Evolutionary conservation across 768 basidiomycete species (phyloP).

Genomic region (Trametes gibbosa): DNA sequence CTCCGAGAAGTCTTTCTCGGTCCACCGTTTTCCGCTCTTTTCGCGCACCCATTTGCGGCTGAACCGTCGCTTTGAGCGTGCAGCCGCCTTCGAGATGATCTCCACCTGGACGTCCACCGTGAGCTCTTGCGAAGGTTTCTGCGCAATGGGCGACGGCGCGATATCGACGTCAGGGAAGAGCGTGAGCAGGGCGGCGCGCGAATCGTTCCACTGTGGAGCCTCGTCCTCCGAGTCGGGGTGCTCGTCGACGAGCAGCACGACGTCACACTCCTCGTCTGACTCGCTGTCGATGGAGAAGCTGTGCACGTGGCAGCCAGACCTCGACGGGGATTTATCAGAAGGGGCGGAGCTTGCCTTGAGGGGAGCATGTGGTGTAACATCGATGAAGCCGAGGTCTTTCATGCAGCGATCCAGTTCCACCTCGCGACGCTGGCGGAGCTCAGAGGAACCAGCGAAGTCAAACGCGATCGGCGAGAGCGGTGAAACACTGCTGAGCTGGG

Average conservation of each 20-base stretch:
- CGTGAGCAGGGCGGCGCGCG: conserved; percentile 9
- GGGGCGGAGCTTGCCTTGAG: background rate
- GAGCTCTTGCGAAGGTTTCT: background rate
- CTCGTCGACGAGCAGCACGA: conserved; percentile 13
- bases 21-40: conserved; percentile 18
- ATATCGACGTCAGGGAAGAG: background rate
- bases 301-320: too few species aligned
- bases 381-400: conserved; percentile 17
- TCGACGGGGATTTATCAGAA: too few species aligned
- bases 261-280: conserved; percentile 8
- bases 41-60: conserved; percentile 23
- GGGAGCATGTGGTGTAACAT: background rate
- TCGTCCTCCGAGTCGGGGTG: background rate
- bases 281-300: background rate
- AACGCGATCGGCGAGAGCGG: conserved; percentile 18
- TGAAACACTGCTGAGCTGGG: background rate
- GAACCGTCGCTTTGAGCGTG: conserved; percentile 9
- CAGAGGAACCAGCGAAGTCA: conserved; percentile 6
- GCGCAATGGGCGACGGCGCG: background rate
- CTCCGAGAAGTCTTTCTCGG: conserved; percentile 15
- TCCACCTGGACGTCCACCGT: conserved; percentile 1
- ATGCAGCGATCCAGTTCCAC: conserved; percentile 12
- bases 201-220: conserved; percentile 3
- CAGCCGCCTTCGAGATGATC: conserved; percentile 1
- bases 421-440: conserved; percentile 12